Conservation (phyloP, 257 asterid species). For the Vinca minor region DNA sequence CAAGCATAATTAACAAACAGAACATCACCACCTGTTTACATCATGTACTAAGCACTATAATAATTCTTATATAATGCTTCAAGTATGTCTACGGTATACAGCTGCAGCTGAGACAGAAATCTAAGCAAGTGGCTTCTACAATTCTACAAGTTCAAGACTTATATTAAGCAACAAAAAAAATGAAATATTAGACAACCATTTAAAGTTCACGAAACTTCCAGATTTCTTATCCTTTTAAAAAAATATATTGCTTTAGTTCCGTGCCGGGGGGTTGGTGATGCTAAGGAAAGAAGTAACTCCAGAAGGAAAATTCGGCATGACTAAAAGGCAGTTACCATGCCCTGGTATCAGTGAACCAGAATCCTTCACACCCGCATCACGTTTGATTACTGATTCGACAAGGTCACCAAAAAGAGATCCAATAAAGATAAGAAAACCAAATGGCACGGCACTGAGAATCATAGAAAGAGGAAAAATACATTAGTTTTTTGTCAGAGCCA, state of each 20-base stretch:
- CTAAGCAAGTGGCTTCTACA: background rate
- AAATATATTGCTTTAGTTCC: no score
- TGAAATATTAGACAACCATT: no score
- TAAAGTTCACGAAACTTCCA: no score
- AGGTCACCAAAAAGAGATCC: constrained; percentile 97
- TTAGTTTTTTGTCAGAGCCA: background rate
- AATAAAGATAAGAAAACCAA: constrained; percentile 72
- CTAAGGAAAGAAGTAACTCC: background rate
- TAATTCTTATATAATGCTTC: no score
- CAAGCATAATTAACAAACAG: background rate
- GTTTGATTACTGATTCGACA: constrained; percentile 91
- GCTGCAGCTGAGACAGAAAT: background rate
- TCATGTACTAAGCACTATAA: background rate
- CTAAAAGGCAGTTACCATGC: constrained; percentile 53
- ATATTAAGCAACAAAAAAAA: no score
- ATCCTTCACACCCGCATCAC: constrained; percentile 98
- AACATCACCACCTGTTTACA: background rate
- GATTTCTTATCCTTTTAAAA: background rate
- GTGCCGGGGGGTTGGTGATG: no score
- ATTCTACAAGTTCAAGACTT: background rate
- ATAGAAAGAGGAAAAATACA: background rate
- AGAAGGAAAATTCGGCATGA: background rate
- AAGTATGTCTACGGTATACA: background rate
- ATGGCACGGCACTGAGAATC: constrained; percentile 61
- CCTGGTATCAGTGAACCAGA: constrained; percentile 98